Base-by-base conservation (phyloP, 805 yeast species). In the Monosporozyma aerobia region DNA sequence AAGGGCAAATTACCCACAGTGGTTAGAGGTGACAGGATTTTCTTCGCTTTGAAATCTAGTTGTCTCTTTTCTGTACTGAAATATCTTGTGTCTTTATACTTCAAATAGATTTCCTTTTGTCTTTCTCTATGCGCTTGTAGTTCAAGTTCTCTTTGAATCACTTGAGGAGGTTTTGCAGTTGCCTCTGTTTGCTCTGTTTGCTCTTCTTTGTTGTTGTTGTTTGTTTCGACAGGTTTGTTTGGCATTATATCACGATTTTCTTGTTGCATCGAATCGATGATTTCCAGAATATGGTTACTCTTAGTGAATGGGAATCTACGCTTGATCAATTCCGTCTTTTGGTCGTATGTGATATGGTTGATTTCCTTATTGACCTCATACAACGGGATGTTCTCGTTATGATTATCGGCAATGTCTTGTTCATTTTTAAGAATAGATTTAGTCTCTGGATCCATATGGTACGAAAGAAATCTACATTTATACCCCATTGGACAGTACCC, bases 1-100 rank as follows among this genome's bases (percentile, higher is more conserved):
- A 81, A 94, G 14, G 99, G 99, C 61, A 94, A 75, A 69, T 94
- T 94, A 23, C 99, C 99, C 5, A 94, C 99, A 0, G 99, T 94
- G 35, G 99, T 95, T 56, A 94, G 77, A 1, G 99, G 99, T 2
- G 97, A 88, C 7, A 94, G 83, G 54, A 94, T 89, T 69, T 90
- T 90, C 58, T 92, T 92, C 47, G 80, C 74, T 37, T 73, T 72
- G 50, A 87, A 76, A 63, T 90, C 73, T 48, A 94, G 64, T 53
- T 71, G 76, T 67, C 85, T 87, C 79, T 94, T 94, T 68, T 94
- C 98, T n/a, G 77, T 72, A 0, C 88, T 76, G 61, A 80, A 81
- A 69, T 85, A 81, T 19, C 90, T 84, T 1, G 95, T 78, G 64
- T 92, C 97, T 51, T 80, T 72, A 63, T 82, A 92, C n/a, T 64